phyloP scores from a whole-genome alignment of 495 filamentous ascomycete species.

The Acidiella bohemica region DNA sequence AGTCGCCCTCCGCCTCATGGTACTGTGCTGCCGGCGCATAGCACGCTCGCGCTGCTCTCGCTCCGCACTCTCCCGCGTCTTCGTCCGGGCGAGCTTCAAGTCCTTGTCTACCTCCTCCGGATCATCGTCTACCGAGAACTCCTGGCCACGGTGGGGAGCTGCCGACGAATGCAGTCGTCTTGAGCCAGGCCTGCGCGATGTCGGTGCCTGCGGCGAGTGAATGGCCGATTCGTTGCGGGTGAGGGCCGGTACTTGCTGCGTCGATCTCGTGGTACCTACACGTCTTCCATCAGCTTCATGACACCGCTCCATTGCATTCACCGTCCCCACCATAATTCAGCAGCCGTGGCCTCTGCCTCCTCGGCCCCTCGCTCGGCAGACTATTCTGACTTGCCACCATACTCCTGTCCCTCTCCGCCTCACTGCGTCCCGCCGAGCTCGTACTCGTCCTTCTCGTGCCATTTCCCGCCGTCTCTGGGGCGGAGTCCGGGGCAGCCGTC shows the following conservation, averaged over 20 bases:
- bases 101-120: slow-evolving; percentile 65
- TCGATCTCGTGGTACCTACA: background rate
- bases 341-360: slow-evolving; percentile 6
- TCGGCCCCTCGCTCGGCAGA: slow-evolving; percentile 1
- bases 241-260: background rate
- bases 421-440: slow-evolving; percentile 6
- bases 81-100: slow-evolving; percentile 14
- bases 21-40: slow-evolving; percentile 45
- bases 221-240: slow-evolving; percentile 1
- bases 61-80: slow-evolving; percentile 8
- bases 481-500: too few relatives aligned
- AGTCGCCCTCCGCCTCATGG: slow-evolving; percentile 52
- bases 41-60: slow-evolving; percentile 19
- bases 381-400: slow-evolving; percentile 11
- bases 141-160: slow-evolving; percentile 64
- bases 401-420: background rate
- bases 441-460: slow-evolving; percentile 12
- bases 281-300: background rate
- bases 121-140: slow-evolving; percentile 91
- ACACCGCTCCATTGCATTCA: background rate
- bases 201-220: slow-evolving; percentile 26
- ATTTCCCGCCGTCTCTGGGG: too few relatives aligned
- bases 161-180: slow-evolving; percentile 63
- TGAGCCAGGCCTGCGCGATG: slow-evolving; percentile 48
- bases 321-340: slow-evolving; percentile 12